Evolutionary conservation across 176 grass and related monocot species (phyloP), one percentile per base, ranked within the genome.

Genomic region (Lolium multiflorum): DNA sequence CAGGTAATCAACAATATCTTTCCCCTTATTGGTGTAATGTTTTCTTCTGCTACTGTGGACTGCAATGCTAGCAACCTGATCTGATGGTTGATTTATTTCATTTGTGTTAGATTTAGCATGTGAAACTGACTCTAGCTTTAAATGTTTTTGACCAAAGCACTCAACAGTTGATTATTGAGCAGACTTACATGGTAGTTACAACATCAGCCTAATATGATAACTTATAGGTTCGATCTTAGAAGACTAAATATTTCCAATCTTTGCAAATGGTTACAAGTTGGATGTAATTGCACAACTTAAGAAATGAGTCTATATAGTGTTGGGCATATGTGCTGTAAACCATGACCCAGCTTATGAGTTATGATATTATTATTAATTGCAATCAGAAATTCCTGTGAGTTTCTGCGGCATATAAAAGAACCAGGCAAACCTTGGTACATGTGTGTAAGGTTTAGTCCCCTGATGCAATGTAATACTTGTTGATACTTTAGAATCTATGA

Each of bases 1-100:
- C 92, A 96, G 94, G 97, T 99, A 75, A 15, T 80, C 4, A 18
- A 51, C 37, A 67, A 18, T 47, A 22, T 83, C 54, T 85, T 84
- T 84, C 48, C 24, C 73, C 67, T 15, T 86, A 38, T 46, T 66
- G 2, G 20, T 20, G 9, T 87, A 28, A 18, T 74, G 81, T 41
- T 74, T 81, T 13, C 43, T 64, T 74, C 50, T 78, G 5, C 37
- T 57, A 25, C 10, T 17, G 17, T n/a, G 9, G 16, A 75, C 12
- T 17, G 21, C 26, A 28, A 28, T 75, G 24, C 51, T 76, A 4
- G 41, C 15, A 54, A 28, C 16, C 43, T 11, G 20, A 16, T 65
- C 43, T 70, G 22, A 48, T 38, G 28, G 20, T 70, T 72, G 15
- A 9, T 18, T 83, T 81, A 31, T 11, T 69, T 58, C 51, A 80